Evolutionary conservation across 2,329 filamentous ascomycete species (phyloP), one percentile per base, ranked within the genome.

Genomic region (Alternaria consortialis): DNA sequence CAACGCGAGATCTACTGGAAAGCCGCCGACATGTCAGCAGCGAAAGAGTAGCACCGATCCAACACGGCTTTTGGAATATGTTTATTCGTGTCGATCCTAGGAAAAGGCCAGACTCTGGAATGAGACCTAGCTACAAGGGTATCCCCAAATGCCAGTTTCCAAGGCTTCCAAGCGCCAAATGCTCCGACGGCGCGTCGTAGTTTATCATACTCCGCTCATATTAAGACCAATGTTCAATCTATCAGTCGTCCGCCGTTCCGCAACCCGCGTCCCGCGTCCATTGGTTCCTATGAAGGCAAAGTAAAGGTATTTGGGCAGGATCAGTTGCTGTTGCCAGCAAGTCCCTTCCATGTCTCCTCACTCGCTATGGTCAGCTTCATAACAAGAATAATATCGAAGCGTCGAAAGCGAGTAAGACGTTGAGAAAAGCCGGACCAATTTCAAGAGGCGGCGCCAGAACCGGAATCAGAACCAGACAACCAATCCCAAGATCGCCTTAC

Each of bases 401-500:
- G 23, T 17, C 29, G 36, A 34, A 50, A 50, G 52, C 23, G 46
- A 50, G 31, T 23, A 31, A 46, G 7, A n/a, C n/a, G 23, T 27
- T 7, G 44, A 42, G 37, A 32, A 52, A 13, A 37, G 31, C 27
- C 7, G 43, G 9, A 27, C 17, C 25, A 40, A 32, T 13, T 46
- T 57, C 40, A 70, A 53, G 58, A 60, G 54, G 48, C 55, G 44
- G 29, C 50, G 23, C 58, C 42, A 40, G 34, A 60, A 40, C 46
- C 40, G 42, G 27, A 47, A 36, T 42, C 47, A 48, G 58, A 60
- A 34, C 61, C 58, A 36, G 46, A 48, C 27, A 64, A 50, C 65
- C 59, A 67, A 34, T 60, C 58, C 50, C 59, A 52, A 37, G 68
- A 69, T 48, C 40, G 48, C 54, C 63, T 68, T 55, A 65, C 63